A percentile compares a stretch with the other conserved stretches of the same genome.
Evolutionary conservation across 78 protist species (phyloP).

Genomic region (Andalucia godoyi): DNA sequence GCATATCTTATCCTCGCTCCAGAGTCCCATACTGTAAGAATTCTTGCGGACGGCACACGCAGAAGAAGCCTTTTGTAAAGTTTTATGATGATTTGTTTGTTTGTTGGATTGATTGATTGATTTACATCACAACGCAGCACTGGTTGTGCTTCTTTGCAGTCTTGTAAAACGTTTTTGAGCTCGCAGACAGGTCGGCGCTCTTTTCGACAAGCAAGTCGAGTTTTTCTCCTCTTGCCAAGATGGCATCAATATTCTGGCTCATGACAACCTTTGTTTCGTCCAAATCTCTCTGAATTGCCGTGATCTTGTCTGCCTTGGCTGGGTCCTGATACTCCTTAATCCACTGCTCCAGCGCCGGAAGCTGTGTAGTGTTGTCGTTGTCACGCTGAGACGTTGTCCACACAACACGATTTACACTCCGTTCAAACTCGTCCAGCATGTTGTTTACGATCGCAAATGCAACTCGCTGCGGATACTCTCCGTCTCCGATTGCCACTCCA

Average conservation of each 20-base stretch:
- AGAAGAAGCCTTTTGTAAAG: too few species aligned
- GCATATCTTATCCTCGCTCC: too few species aligned
- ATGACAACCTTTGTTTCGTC: conserved; percentile 33
- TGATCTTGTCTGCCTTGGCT: conserved; percentile 13
- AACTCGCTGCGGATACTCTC: conserved; percentile 21
- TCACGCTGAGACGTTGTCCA: background rate
- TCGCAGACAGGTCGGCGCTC: background rate
- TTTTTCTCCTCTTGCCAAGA: conserved; percentile 17
- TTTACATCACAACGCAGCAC: conserved; percentile 12
- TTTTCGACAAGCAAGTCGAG: conserved; percentile 7
- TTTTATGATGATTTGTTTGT: too few species aligned
- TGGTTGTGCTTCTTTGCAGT: background rate
- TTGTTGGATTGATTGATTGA: too few species aligned
- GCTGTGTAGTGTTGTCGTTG: background rate
- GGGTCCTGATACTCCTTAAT: conserved; percentile 30
- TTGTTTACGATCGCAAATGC: conserved; percentile 23
- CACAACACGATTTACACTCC: background rate
- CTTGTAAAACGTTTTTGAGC: background rate
- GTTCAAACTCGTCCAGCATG: background rate
- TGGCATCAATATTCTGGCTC: background rate
- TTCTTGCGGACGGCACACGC: too few species aligned
- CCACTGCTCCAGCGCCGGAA: background rate
- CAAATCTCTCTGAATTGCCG: conserved; percentile 16
- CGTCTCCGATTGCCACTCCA: conserved; percentile 2
- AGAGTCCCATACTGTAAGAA: too few species aligned